Conservation (phyloP, 2,329 filamentous ascomycete genomes). For the Pestalotiopsis sp. region DNA sequence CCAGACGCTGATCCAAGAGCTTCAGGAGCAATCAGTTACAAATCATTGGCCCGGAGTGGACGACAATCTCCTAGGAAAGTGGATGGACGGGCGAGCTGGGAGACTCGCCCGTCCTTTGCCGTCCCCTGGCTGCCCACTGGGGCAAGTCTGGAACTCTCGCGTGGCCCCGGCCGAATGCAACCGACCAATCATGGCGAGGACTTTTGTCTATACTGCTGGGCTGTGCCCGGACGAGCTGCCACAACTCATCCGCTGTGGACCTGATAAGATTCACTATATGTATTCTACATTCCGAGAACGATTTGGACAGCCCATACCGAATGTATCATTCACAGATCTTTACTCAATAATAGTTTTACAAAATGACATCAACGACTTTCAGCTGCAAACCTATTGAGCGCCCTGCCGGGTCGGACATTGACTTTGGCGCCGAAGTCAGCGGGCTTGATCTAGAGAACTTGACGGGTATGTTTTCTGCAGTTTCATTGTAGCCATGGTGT, state of each 20-base stretch:
- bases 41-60: background rate
- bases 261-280: background rate
- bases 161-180: background rate
- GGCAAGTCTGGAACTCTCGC: background rate
- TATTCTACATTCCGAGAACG: background rate
- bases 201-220: background rate
- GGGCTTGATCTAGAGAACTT: constrained; percentile 65
- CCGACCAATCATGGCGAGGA: background rate
- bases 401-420: constrained; percentile 42
- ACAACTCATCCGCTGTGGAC: background rate
- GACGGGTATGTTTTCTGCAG: constrained; percentile 50
- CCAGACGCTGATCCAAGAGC: background rate
- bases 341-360: background rate
- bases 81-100: background rate
- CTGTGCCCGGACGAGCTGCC: background rate
- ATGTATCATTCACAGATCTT: background rate
- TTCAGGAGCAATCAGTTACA: background rate
- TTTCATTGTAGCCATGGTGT: background rate
- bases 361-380: background rate
- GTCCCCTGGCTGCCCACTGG: background rate
- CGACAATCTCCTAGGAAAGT: background rate
- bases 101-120: background rate
- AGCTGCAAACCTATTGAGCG: constrained; percentile 33
- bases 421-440: constrained; percentile 63
- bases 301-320: background rate